These are phyloP conservation scores for Verticillium alfalfae DNA, from an alignment of 2,329 filamentous ascomycete genomes.

Conservation along the genomic window DNA sequence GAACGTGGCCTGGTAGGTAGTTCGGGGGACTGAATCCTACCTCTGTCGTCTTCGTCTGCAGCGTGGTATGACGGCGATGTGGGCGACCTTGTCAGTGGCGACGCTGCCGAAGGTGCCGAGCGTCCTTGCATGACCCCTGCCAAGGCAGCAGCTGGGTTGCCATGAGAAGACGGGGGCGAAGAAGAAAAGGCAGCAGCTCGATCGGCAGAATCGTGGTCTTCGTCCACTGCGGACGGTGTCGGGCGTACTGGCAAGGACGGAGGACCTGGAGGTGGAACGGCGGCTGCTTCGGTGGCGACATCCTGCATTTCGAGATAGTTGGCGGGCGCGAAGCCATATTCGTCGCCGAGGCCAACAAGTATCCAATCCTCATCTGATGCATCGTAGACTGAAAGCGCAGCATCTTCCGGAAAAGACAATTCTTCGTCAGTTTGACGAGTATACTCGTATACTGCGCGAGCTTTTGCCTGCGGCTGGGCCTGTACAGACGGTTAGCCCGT, in stretches of 20 bases:
- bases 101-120: conserved; percentile 34
- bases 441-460: conserved; percentile 97
- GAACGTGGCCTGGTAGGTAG: conserved; percentile 27
- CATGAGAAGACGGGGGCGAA: conserved; percentile 13
- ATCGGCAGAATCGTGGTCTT: neutral
- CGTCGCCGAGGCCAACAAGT: conserved; percentile 74
- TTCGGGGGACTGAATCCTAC: conserved; percentile 26
- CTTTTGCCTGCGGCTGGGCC: conserved; percentile 55
- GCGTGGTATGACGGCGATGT: neutral
- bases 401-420: conserved; percentile 89
- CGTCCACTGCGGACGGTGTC: conserved; percentile 1
- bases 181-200: neutral
- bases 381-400: conserved; percentile 78
- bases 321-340: conserved; percentile 90
- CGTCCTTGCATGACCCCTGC: conserved; percentile 50
- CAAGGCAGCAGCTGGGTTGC: conserved; percentile 47
- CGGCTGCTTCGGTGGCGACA: conserved; percentile 28
- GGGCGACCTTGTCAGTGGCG: conserved; percentile 38
- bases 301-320: conserved; percentile 84
- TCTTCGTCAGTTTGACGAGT: conserved; percentile 96
- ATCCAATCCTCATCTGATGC: conserved; percentile 94
- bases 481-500: conserved; percentile 18
- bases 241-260: conserved; percentile 20
- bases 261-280: conserved; percentile 30
- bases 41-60: conserved; percentile 21